Percentiles rank a stretch among this genome's conserved stretches.
Evolutionary conservation across 2,329 filamentous ascomycete species (phyloP).

Genomic region (Cladosporium sp.): DNA sequence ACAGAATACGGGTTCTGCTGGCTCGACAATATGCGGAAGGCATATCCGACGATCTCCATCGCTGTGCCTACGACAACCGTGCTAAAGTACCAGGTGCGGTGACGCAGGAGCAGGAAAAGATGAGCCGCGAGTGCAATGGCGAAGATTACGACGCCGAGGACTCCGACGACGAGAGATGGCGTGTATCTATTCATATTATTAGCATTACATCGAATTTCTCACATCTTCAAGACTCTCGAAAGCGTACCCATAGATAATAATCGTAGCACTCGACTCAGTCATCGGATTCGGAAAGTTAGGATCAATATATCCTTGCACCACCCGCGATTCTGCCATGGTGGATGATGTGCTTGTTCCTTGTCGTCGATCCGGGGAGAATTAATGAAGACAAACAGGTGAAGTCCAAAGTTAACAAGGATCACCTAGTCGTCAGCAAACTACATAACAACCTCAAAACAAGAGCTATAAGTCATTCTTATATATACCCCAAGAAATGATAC

Average conservation of each 20-base stretch:
- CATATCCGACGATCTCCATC: conserved; percentile 55
- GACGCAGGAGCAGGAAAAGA: conserved; percentile 35
- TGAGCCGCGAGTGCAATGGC: conserved; percentile 44
- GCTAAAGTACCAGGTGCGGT: conserved; percentile 50
- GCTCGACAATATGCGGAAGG: conserved; percentile 51
- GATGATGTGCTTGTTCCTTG: background rate
- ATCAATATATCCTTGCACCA: conserved; percentile 48
- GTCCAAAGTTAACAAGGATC: background rate
- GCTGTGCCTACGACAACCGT: conserved; percentile 47
- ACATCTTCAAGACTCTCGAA: background rate
- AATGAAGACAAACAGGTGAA: too few species aligned
- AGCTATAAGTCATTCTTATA: background rate
- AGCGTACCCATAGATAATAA: conserved; percentile 49
- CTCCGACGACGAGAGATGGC: conserved; percentile 47
- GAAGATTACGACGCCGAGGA: conserved; percentile 49
- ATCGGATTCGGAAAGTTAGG: conserved; percentile 54
- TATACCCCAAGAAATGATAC: background rate
- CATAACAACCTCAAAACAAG: background rate
- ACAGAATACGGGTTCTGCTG: conserved; percentile 55
- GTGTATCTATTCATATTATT: conserved; percentile 43
- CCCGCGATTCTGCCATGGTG: background rate
- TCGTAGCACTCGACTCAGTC: conserved; percentile 47
- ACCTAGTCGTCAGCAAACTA: background rate
- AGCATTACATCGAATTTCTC: background rate
- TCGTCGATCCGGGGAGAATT: background rate